Conservation (phyloP, 208 protist species). For the Acanthamoeba sp. region DNA sequence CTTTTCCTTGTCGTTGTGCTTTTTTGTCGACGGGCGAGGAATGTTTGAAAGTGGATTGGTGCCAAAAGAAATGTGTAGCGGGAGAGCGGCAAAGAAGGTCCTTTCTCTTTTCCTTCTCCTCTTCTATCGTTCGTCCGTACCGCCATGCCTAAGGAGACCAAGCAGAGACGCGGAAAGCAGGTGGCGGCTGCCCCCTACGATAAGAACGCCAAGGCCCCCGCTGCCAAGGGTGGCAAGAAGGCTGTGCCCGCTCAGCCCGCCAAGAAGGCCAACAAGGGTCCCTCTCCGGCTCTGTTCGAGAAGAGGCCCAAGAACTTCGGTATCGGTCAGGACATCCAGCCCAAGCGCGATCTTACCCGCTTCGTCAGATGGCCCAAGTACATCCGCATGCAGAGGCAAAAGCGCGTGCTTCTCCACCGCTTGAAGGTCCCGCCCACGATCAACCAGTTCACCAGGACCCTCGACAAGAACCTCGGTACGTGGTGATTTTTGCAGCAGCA, state of each 20-base stretch:
- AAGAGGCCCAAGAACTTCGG: slow-evolving; percentile 87
- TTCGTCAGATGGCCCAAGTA: slow-evolving; percentile 99
- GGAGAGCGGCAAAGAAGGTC: not conserved
- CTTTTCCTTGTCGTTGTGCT: not conserved
- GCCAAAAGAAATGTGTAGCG: not conserved
- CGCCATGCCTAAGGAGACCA: slow-evolving; percentile 53
- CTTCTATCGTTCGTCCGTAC: slow-evolving; percentile 9
- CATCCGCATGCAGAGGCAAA: slow-evolving; percentile 98
- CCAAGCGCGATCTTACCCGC: slow-evolving; percentile 96
- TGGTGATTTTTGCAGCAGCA: not conserved
- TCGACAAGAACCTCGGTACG: slow-evolving; percentile 91
- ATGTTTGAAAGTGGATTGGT: slow-evolving; percentile 36
- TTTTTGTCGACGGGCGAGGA: not conserved
- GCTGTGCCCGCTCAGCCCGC: not conserved
- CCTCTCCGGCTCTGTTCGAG: slow-evolving; percentile 63
- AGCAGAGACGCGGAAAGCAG: slow-evolving; percentile 61
- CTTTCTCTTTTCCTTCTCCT: slow-evolving; percentile 47
- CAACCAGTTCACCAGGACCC: slow-evolving; percentile 94
- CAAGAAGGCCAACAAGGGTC: slow-evolving; percentile 44
- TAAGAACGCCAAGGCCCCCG: slow-evolving; percentile 35
- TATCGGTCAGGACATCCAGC: slow-evolving; percentile 95
- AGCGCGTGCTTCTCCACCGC: slow-evolving; percentile 97
- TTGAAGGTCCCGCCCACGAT: slow-evolving; percentile 97
- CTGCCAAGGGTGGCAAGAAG: slow-evolving; percentile 57
- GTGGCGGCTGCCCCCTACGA: slow-evolving; percentile 49